These are phyloP conservation scores for Eucalyptus caleyi DNA, from an alignment of 345 rosid genomes.

Conservation along the genomic window DNA sequence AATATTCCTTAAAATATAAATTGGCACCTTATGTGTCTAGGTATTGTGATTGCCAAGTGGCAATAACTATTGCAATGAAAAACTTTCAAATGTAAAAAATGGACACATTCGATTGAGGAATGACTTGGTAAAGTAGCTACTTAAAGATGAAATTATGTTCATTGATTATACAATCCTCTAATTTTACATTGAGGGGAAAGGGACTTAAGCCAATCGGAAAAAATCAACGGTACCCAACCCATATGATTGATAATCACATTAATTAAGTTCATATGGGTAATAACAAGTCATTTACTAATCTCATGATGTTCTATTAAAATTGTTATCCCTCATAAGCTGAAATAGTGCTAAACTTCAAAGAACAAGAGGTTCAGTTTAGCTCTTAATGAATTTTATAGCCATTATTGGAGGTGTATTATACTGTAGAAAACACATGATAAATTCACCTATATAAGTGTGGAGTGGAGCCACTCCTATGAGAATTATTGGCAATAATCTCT, in stretches of 20 bases:
- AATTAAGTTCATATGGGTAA: too few relatives aligned
- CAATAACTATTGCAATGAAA: not conserved
- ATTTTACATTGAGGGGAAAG: not conserved
- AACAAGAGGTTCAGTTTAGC: too few relatives aligned
- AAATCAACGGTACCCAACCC: not conserved
- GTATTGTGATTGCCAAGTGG: too few relatives aligned
- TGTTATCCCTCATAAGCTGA: not conserved
- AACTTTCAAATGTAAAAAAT: not conserved
- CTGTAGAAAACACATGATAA: not conserved
- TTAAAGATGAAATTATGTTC: too few relatives aligned
- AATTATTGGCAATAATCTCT: too few relatives aligned
- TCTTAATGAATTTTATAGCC: too few relatives aligned
- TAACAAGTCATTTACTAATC: not conserved
- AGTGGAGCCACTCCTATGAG: fast-evolving
- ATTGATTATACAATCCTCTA: too few relatives aligned
- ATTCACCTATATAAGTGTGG: not conserved
- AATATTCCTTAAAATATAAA: too few relatives aligned
- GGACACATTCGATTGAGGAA: not conserved
- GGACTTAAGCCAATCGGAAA: not conserved
- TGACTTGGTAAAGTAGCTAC: not conserved
- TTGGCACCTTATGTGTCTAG: too few relatives aligned
- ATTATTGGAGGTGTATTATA: too few relatives aligned
- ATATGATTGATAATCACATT: too few relatives aligned
- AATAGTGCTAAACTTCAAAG: not conserved
- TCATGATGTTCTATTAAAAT: too few relatives aligned